Base-by-base conservation (phyloP, 139 green algal species). In the Picochlorum sp. region DNA sequence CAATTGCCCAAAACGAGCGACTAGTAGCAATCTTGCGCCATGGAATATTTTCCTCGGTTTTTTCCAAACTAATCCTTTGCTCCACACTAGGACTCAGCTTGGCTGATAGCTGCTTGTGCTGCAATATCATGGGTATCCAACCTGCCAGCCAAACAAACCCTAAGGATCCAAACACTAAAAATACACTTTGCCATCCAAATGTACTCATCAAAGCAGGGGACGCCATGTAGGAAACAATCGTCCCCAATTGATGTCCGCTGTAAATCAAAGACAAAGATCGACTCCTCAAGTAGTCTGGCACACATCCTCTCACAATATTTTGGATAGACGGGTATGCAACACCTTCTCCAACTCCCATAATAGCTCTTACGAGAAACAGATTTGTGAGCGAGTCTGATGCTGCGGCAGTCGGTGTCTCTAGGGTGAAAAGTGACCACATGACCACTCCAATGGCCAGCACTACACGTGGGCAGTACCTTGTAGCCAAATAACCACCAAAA, bases 311-410 rank as follows among this genome's bases (percentile, higher is more conserved):
- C 4, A 76, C 65, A 2, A 87, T 50, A 44, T 75, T 79, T 61
- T 85, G 78, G 65, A 90, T 80, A 32, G 75, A 82, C 5, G 85
- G 85, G 52, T 88, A 93, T 0, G 83, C 79, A 4, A 90, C 83
- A n/a, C 85, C 85, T 69, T 91, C 85, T 13, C 82, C 81, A 5
- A 84, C 57, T 2, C 84, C 84, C 83, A 91, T 93, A 5, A 72
- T 24, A 0, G 70, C 66, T 24, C 67, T 31, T 3, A 57, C 60
- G 10, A 68, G 26, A 33, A 79, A 35, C 4, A 80, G 57, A 36
- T 55, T 25, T 2, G 39, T 13, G 5, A 80, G 53, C 35, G 52
- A 55, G 39, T 59, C 36, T 2, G 33, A 56, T 5, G 52, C 66
- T 1, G 82, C 84, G 0, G 81, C 76, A 3, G 53, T 50, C 22